These are phyloP conservation scores for Diaporthe citrichinensis DNA, from an alignment of 2,329 filamentous ascomycete species.

Conservation along the genomic window DNA sequence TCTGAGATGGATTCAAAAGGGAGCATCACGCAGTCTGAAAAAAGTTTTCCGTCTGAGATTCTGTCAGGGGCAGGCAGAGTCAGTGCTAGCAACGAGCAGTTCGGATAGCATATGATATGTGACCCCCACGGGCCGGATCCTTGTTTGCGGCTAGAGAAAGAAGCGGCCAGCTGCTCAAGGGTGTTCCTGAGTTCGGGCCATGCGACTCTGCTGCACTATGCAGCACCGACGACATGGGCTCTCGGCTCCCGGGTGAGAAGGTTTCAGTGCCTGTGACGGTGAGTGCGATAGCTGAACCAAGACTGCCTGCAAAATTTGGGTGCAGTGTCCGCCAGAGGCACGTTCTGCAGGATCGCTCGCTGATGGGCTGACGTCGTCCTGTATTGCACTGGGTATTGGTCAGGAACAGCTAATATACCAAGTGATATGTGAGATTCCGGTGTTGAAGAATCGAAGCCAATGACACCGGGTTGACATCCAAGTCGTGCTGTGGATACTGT, in stretches of 20 bases:
- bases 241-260: constrained; percentile 1
- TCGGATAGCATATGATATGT: constrained; percentile 31
- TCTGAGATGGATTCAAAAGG: constrained; percentile 1
- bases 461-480: neutral
- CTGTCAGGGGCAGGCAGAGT: constrained; percentile 14
- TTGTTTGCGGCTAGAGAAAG: constrained; percentile 40
- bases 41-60: neutral
- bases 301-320: neutral
- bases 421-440: neutral
- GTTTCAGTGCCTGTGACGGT: constrained; percentile 13
- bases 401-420: neutral
- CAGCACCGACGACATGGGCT: constrained; percentile 29
- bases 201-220: neutral
- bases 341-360: constrained; percentile 3
- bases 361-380: neutral
- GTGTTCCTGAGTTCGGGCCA: constrained; percentile 33
- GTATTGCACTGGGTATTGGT: neutral
- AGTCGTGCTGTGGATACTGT: neutral
- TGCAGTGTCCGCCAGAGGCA: neutral
- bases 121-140: constrained; percentile 40
- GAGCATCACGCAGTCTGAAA: neutral
- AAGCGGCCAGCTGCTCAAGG: constrained; percentile 32
- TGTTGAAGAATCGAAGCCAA: neutral
- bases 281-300: constrained; percentile 3
- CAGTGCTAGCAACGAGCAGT: constrained; percentile 12